Evolutionary conservation across 2,329 filamentous ascomycete species (phyloP), one percentile per base, ranked within the genome.

Genomic region (Zasmidium angulare): DNA sequence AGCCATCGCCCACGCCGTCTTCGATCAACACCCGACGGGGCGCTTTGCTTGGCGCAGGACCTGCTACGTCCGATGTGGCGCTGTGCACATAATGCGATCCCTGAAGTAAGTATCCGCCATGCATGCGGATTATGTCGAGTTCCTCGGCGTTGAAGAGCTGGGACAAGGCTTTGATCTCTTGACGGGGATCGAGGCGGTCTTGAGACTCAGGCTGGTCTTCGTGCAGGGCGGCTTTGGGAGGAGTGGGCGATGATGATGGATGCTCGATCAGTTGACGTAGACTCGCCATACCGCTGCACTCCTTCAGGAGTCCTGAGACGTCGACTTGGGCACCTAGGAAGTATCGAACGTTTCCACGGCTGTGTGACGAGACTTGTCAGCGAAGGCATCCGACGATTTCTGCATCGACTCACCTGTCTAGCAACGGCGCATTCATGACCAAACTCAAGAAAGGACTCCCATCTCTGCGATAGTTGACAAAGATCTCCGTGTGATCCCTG

Each of bases 371-470:
- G 26, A 14, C 4, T 36, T 36, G 85, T 83, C 0, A 91, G 76
- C 0, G 87, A 29, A n/a, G n/a, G n/a, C n/a, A n/a, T n/a, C n/a
- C n/a, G 50, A 10, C 46, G 49, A 40, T 88, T 21, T 29, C 47
- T 2, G 19, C 11, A 50, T n/a, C n/a, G n/a, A 29, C 51, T 52
- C n/a, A 59, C 56, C 56, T 60, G 26, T 91, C 88, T 61, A 86
- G 82, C 0, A 91, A 76, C 0, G 88, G 89, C 1, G 88, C 86
- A n/a, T 61, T 61, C 85, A 90, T 89, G 20, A 91, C 79, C 2
- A 91, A 78, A 61, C 90, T 91, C 81, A 91, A 87, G 67, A 91
- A 91, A 0, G 87, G 87, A 0, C 87, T 88, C 0, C 89, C 88
- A 66, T 91, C 89, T n/a, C 88, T 84, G 31, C 88, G 84, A 68